Base-by-base conservation (phyloP, 1,284 basidiomycete species). In the Apiotrichum gracile region DNA sequence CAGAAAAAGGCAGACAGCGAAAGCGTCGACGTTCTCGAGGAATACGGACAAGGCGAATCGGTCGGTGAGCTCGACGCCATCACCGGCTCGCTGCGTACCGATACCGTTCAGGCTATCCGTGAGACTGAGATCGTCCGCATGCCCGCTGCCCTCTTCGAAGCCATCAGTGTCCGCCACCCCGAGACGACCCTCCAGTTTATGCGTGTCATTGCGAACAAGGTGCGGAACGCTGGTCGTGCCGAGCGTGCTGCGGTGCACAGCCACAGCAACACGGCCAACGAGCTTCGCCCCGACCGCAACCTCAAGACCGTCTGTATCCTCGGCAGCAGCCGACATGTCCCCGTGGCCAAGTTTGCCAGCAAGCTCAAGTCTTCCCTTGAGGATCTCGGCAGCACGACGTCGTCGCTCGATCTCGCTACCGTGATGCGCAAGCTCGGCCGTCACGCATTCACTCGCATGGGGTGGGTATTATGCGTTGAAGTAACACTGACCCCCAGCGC, bases 61-160 rank as follows among this genome's bases (percentile, higher is more conserved):
- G 79, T 82, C 25, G 80, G 80, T 29, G 92, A 97, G 70, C 80
- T 98, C n/a, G 96, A 98, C 69, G 94, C 96, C 47, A 97, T 99
- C 65, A 97, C 93, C 8, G 88, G 86, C 61, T 87, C 86, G n/a
- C 81, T 83, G 4, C 82, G 96, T 57, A 81, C 86, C 47, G 92
- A 86, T 51, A 98, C 94, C 1, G 83, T 97, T 12, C 94, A 98
- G 74, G 94, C 94, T 5, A 98, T 99, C 61, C 88, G 94, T 64
- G 94, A 99, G 70, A 92, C 91, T 0, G 96, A 99, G 72, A 80
- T 99, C n/a, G 96, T 93, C 41, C 80, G 92, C 43, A 97, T 99
- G 86, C 96, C 94, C 0, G 86, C 91, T 67, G 97, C 94, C 0
- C 79, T 99, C 16, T 99, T 98, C 79, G 97, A 98, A 71, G 94